Evolutionary conservation across 257 asterid species (phyloP).

Genomic region (Jasminum sambac): DNA sequence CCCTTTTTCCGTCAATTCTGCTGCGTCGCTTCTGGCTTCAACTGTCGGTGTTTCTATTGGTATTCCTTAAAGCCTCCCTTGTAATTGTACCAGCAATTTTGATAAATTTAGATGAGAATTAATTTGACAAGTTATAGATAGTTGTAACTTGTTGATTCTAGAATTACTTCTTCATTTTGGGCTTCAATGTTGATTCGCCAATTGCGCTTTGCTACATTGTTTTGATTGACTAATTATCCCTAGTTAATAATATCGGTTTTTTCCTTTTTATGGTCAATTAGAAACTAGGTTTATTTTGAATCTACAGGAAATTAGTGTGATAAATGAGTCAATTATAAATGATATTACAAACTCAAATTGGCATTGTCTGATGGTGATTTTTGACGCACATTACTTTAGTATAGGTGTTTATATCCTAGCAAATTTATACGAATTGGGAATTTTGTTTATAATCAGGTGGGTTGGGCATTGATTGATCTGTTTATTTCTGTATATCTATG

Average conservation of each 20-base stretch:
- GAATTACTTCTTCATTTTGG: neutral
- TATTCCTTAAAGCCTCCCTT: too few species aligned
- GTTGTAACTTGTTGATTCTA: slow-evolving; percentile 8
- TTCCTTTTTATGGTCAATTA: neutral
- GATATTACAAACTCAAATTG: neutral
- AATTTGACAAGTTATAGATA: neutral
- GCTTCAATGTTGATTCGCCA: neutral
- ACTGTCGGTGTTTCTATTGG: too few species aligned
- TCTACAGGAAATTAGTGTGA: neutral
- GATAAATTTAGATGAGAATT: neutral
- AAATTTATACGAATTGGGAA: neutral
- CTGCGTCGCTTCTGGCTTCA: too few species aligned
- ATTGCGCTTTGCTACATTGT: slow-evolving; percentile 2
- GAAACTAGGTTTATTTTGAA: neutral
- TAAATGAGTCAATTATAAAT: neutral
- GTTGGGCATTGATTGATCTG: neutral
- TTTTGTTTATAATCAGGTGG: neutral
- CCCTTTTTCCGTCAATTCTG: too few species aligned
- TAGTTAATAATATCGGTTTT: neutral
- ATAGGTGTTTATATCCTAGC: too few species aligned
- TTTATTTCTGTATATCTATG: neutral
- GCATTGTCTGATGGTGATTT: neutral
- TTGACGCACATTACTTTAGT: neutral
- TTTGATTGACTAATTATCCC: neutral
- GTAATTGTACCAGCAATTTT: too few species aligned